Evolutionary conservation across 108 stramenopile species (phyloP).

Genomic region (Cyclostephanos tholiformis): DNA sequence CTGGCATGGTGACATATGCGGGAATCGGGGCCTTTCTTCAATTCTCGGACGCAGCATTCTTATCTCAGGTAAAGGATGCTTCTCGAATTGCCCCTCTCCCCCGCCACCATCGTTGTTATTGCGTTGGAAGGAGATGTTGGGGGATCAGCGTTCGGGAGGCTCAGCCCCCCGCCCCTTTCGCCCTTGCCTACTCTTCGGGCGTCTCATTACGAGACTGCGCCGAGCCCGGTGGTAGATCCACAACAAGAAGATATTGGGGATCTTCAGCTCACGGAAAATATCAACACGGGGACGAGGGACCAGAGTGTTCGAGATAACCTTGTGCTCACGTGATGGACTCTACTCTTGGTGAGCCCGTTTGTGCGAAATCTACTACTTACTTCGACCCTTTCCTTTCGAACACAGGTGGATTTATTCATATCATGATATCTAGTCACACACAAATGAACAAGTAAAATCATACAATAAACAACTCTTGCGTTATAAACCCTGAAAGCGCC

Average conservation of each 20-base stretch:
- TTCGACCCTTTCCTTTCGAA: too few relatives aligned
- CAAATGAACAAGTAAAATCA: too few relatives aligned
- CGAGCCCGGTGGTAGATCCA: conserved; percentile 54
- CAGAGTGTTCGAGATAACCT: not conserved
- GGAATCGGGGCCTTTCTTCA: conserved; percentile 70
- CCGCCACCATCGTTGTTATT: too few relatives aligned
- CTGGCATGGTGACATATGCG: conserved; percentile 57
- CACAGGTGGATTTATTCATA: too few relatives aligned
- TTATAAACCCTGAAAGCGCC: not conserved
- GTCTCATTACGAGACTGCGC: conserved; percentile 92
- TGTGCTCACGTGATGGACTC: conserved; percentile 2
- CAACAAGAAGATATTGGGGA: conserved; percentile 10
- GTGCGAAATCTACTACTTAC: too few relatives aligned
- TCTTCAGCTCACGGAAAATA: conserved; percentile 31
- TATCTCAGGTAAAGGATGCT: conserved; percentile 65
- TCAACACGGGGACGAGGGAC: conserved; percentile 1
- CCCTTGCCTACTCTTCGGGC: conserved; percentile 80
- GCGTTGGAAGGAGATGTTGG: too few relatives aligned
- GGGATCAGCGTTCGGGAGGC: too few relatives aligned
- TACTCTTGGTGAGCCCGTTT: not conserved
- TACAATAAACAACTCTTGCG: too few relatives aligned
- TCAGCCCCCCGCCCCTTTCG: too few relatives aligned
- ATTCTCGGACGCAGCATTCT: conserved; percentile 76
- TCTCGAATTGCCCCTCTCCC: too few relatives aligned
- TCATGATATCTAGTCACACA: too few relatives aligned